Conservation (phyloP, 31 red algal genomes). For the Endocladia muricata region DNA sequence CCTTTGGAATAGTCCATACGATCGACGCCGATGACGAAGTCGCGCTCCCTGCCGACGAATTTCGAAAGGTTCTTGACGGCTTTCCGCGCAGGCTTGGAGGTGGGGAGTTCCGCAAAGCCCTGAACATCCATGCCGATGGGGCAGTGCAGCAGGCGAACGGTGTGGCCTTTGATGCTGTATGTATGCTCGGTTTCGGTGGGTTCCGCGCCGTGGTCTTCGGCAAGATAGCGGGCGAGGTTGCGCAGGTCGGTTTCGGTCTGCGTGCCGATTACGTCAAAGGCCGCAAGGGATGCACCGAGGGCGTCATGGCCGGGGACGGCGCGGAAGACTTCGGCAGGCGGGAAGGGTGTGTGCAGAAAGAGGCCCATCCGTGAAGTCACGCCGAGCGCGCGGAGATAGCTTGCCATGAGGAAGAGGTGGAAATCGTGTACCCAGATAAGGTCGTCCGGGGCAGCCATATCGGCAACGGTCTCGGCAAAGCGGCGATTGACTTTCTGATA, state of each 20-base stretch:
- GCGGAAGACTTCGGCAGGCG: slow-evolving; percentile 58
- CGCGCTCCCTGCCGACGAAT: slow-evolving; percentile 8
- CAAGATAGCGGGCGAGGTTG: slow-evolving; percentile 54
- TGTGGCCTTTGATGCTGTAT: no score
- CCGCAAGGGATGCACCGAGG: slow-evolving; percentile 42
- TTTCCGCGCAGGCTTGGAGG: not conserved
- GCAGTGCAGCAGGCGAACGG: slow-evolving; percentile 23
- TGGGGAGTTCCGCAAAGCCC: slow-evolving; percentile 48
- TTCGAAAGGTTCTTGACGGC: slow-evolving; percentile 1
- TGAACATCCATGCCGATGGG: slow-evolving; percentile 48
- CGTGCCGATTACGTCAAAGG: slow-evolving; percentile 51
- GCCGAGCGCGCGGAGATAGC: slow-evolving; percentile 20
- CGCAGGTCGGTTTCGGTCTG: slow-evolving; percentile 63
- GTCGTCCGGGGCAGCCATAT: slow-evolving; percentile 11
- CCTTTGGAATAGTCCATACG: slow-evolving; percentile 73
- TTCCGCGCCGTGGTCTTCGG: slow-evolving; percentile 49
- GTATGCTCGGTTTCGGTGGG: no score
- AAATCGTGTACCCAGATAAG: slow-evolving; percentile 79
- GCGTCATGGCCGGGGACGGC: slow-evolving; percentile 56
- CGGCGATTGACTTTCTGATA: slow-evolving; percentile 66
- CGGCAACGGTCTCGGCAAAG: slow-evolving; percentile 63
- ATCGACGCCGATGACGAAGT: slow-evolving; percentile 49
- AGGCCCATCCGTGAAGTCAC: slow-evolving; percentile 44
- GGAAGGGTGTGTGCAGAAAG: slow-evolving; percentile 82
- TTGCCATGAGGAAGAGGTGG: slow-evolving; percentile 69